Evolutionary conservation across 1,284 basidiomycete genomes (phyloP).

Genomic region (Phellinidium pouzarii): DNA sequence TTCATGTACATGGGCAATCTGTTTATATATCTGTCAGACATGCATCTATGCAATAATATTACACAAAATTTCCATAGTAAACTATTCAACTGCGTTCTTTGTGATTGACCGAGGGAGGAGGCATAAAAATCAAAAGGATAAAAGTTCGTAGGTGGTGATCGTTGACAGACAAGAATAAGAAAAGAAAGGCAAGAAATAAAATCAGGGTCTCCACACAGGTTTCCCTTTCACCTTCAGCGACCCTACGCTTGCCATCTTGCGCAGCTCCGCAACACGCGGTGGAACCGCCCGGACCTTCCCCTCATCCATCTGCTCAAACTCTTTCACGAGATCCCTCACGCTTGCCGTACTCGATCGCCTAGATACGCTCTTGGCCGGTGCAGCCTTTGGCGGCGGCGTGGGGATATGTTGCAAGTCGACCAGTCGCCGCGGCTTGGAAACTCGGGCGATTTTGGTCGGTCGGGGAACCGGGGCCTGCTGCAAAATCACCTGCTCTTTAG

Average conservation of each 20-base stretch:
- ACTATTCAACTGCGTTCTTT: not conserved
- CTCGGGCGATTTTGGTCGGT: slow-evolving; percentile 39
- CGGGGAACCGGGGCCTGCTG: slow-evolving; percentile 39
- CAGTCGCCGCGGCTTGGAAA: slow-evolving; percentile 33
- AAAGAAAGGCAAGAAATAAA: slow-evolving; percentile 2
- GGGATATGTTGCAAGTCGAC: slow-evolving; percentile 50
- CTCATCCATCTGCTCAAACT: slow-evolving; percentile 49
- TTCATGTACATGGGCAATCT: not conserved
- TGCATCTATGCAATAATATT: not conserved
- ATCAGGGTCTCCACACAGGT: slow-evolving; percentile 24
- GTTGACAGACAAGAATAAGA: not conserved
- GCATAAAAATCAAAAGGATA: slow-evolving; percentile 6
- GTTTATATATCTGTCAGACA: not conserved
- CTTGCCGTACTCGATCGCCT: slow-evolving; percentile 55
- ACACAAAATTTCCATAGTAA: slow-evolving; percentile 5
- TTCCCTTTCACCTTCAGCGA: slow-evolving; percentile 23
- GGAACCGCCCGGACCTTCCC: slow-evolving; percentile 21
- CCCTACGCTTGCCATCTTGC: slow-evolving; percentile 22
- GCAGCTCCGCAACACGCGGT: slow-evolving; percentile 24
- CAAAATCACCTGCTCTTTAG: slow-evolving; percentile 57
- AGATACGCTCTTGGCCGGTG: slow-evolving; percentile 27
- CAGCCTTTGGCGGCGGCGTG: slow-evolving; percentile 24
- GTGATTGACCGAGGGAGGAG: not conserved
- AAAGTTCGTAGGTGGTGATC: not conserved
- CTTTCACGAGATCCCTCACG: slow-evolving; percentile 60